These are phyloP conservation scores for Geranium brycei DNA, from an alignment of 345 rosid genomes.

Conservation along the genomic window DNA sequence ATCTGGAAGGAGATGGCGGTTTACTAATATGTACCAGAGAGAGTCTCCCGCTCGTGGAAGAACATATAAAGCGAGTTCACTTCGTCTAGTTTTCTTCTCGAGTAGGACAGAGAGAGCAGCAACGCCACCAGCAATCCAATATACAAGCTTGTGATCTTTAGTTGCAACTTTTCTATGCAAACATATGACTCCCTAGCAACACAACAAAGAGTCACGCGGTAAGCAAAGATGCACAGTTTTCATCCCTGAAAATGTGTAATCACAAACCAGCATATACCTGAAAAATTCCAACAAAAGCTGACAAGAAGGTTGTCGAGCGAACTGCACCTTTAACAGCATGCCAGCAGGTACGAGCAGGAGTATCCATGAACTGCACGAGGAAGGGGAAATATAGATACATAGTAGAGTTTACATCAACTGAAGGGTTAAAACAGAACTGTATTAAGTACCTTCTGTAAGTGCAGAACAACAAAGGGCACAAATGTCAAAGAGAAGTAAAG, in stretches of 20 bases:
- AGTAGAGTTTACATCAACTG: constrained; percentile 1
- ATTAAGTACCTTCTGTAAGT: constrained; percentile 61
- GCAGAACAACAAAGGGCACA: constrained; percentile 92
- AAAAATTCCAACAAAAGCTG: constrained; percentile 96
- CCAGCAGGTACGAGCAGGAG: constrained; percentile 84
- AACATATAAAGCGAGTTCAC: constrained; percentile 93
- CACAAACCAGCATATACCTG: constrained; percentile 42
- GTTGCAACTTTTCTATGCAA: constrained; percentile 70
- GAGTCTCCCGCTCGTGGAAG: constrained; percentile 98
- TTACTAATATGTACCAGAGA: constrained; percentile 78
- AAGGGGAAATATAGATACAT: constrained; percentile 1
- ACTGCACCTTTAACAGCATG: constrained; percentile 75
- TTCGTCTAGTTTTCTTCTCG: constrained; percentile 87
- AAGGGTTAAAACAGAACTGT: background rate
- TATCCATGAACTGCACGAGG: constrained; percentile 60
- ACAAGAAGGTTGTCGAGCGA: constrained; percentile 83
- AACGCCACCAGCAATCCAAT: constrained; percentile 82
- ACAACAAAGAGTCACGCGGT: constrained; percentile 8
- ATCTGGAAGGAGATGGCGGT: constrained; percentile 75
- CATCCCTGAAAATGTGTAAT: background rate
- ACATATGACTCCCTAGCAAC: constrained; percentile 73
- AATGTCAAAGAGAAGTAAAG: constrained; percentile 94
- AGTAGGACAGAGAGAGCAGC: constrained; percentile 86
- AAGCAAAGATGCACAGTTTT: constrained; percentile 1
- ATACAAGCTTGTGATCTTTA: constrained; percentile 87